Evolutionary conservation across 805 yeast species (phyloP), one percentile per base, ranked within the genome.

Genomic region (Saccharomycopsis microspora): DNA sequence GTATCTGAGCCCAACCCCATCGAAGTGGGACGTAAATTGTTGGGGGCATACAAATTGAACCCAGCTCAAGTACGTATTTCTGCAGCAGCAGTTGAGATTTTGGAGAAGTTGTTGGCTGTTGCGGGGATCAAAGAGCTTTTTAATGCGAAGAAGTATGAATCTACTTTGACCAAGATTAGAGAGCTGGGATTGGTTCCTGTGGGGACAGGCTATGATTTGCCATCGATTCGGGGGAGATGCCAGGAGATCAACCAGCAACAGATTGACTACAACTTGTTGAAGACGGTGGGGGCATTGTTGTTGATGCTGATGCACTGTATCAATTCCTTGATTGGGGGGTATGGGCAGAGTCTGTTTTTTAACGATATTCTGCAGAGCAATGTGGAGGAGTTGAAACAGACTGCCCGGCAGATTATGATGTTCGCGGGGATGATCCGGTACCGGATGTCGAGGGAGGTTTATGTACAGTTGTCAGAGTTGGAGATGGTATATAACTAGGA

Each of bases 381-480:
- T 59, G 64, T 74, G 27, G 68, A 63, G 3, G 74, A 76, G 39
- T 66, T 86, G 58, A 70, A 70, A 44, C 73, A 72, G 52, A 71
- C 82, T 54, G 87, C 95, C 2, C 82, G 79, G 62, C 87, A 87
- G 63, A 84, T 95, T 63, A 87, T 89, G 88, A 78, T 89, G 3
- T 90, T 83, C 62, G 95, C 97, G 5, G 97, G 97, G 52, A 83
- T 90, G 80, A 82, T 89, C 36, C 95, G 86, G 65, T 88, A 85
- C 64, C 81, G 83, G 61, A 86, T 89, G 94, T 95, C 96, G 5
- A 67, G 73, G 47, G 95, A 86, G 57, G 80, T 86, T 0, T 86
- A 84, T 36, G 40, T 47, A 5, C 31, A 44, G 37, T 41, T 45
- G 4, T 39, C 43, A 7, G 5, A 35, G 29, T 38, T 35, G 9